Evolutionary conservation across 1,139 yeast genomes (phyloP), one percentile per base, ranked within the genome.

Genomic region (Sugiyamaella grinbergsii): DNA sequence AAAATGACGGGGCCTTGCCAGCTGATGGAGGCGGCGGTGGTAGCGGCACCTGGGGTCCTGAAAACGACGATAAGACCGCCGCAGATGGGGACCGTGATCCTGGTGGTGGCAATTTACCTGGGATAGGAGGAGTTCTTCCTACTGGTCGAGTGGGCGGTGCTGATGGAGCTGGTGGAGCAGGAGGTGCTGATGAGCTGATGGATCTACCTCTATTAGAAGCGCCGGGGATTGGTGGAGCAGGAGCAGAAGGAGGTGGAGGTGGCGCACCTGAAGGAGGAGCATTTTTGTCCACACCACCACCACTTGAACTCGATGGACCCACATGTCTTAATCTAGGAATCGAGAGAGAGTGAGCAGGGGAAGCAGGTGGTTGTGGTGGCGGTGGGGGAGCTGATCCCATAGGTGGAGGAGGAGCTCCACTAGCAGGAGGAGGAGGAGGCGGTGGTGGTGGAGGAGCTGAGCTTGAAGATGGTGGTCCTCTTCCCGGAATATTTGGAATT

Each of bases 341-440:
- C 18, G 52, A 56, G 13, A 51, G 50, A 7, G 46, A 15, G 20
- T 16, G 19, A 7, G 54, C 31, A 7, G 50, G 45, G 4, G 54
- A 40, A 10, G 44, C 26, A 20, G 49, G 40, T 5, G 55, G 42
- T 2, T n/a, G n/a, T n/a, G 56, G 53, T 15, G 54, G 50, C 7
- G 59, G 38, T 11, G 58, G 56, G 7, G 57, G 53, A n/a, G 54
- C 57, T 13, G 62, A 53, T 15, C 50, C 37, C 15, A 66, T 52
- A 10, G 65, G 53, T 22, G 63, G 58, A 5, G 62, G 51, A 5
- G 65, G 58, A 11, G 65, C 53, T n/a, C 61, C 54, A 10, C 29
- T 8, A 5, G 16, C 20, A 23, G 52, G 28, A 28, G 24, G 34
- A 26, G 54, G 31, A 24, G 50, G 39, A 10, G 47, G 19, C 8